Conservation (phyloP, 2,329 filamentous ascomycete genomes). For the Allantophomopsis lycopodina region DNA sequence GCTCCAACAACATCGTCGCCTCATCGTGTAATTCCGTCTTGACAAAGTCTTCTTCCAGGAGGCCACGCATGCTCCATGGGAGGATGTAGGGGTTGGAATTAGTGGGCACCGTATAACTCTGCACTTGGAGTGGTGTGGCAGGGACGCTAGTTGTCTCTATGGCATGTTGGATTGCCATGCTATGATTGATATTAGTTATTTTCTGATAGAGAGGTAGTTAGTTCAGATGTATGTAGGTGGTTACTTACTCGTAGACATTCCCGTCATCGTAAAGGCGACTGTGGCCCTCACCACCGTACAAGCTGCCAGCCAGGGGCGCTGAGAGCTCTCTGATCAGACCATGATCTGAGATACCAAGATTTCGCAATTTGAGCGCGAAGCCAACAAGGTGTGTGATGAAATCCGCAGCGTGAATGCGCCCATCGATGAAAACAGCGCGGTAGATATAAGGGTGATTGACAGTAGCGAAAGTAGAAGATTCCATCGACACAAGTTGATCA, state of each 20-base stretch:
- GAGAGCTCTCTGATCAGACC: slow-evolving; percentile 86
- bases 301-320: slow-evolving; percentile 72
- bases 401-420: slow-evolving; percentile 79
- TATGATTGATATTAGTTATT: slow-evolving; percentile 10
- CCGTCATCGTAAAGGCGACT: slow-evolving; percentile 85
- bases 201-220: slow-evolving; percentile 1
- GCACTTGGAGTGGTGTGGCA: slow-evolving; percentile 32
- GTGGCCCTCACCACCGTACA: slow-evolving; percentile 88
- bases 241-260: slow-evolving; percentile 60
- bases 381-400: slow-evolving; percentile 90
- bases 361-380: slow-evolving; percentile 86
- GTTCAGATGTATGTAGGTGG: slow-evolving; percentile 2
- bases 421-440: slow-evolving; percentile 91
- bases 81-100: slow-evolving; percentile 75
- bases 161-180: slow-evolving; percentile 57
- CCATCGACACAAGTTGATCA: slow-evolving; percentile 87
- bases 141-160: slow-evolving; percentile 54
- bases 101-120: slow-evolving; percentile 31
- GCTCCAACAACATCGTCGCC: slow-evolving; percentile 62
- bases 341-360: slow-evolving; percentile 85
- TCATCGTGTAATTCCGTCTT: slow-evolving; percentile 68
- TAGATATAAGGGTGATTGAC: slow-evolving; percentile 87
- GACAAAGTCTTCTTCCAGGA: slow-evolving; percentile 85
- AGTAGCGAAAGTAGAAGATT: slow-evolving; percentile 82
- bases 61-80: slow-evolving; percentile 88